phyloP scores from a whole-genome alignment of 148 eudicot species.

The Nepenthes gracilis region DNA sequence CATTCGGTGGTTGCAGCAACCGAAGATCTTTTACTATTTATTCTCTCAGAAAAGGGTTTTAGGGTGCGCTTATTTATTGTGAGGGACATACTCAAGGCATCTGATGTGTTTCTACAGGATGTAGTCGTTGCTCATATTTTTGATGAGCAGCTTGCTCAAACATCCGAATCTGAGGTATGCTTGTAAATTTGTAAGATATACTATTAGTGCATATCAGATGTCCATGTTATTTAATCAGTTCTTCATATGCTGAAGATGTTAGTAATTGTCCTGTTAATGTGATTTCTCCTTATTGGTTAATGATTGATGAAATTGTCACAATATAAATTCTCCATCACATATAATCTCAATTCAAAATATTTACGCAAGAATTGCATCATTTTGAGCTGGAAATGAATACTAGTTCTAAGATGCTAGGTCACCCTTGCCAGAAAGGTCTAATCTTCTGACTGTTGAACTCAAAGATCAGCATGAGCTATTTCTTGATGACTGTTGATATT shows the following conservation, averaged over 20 bases:
- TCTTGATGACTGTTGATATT: too few species aligned
- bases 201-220: not conserved
- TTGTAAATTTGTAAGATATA: conserved; percentile 2
- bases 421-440: too few species aligned
- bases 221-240: not conserved
- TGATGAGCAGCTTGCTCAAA: conserved; percentile 14
- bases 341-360: too few species aligned
- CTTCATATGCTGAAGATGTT: not conserved
- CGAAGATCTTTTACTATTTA: conserved; percentile 76
- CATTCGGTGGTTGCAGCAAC: conserved; percentile 82
- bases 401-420: too few species aligned
- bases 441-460: too few species aligned
- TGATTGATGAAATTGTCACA: too few species aligned
- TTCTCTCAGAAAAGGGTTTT: conserved; percentile 69
- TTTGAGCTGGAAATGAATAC: too few species aligned
- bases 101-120: conserved; percentile 62
- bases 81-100: conserved; percentile 68
- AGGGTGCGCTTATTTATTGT: conserved; percentile 72
- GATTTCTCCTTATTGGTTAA: too few species aligned
- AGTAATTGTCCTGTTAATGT: not conserved
- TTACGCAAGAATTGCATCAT: too few species aligned
- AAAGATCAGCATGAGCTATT: too few species aligned
- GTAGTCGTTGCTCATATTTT: conserved; percentile 25
- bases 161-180: conserved; percentile 46
- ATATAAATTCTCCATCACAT: too few species aligned